These are phyloP conservation scores for Boletus sp. DNA, from an alignment of 768 basidiomycete species.

Conservation along the genomic window DNA sequence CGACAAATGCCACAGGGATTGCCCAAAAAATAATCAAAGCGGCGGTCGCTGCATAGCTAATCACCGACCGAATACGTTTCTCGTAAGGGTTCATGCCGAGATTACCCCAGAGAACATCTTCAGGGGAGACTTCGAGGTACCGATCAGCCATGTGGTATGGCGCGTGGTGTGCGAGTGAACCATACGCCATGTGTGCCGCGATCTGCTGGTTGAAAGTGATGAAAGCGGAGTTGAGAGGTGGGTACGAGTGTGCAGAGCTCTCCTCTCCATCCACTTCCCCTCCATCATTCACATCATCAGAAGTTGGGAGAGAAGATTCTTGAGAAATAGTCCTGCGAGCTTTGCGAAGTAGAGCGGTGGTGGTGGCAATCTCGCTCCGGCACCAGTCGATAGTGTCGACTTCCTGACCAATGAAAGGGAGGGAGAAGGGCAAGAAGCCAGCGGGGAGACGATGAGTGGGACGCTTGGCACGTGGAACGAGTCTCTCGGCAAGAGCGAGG, in stretches of 20 bases:
- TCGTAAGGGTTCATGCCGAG: conserved; percentile 90
- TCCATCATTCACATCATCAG: conserved; percentile 25
- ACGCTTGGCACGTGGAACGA: conserved; percentile 70
- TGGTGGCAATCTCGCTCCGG: conserved; percentile 63
- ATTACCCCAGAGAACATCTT: conserved; percentile 92
- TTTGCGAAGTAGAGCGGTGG: conserved; percentile 51
- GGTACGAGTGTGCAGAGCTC: conserved; percentile 41
- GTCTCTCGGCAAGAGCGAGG: conserved; percentile 41
- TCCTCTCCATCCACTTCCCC: conserved; percentile 11
- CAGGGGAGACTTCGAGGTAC: conserved; percentile 80
- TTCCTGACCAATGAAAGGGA: conserved; percentile 76
- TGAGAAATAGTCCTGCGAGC: conserved; percentile 36
- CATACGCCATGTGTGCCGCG: conserved; percentile 84
- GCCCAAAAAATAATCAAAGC: conserved; percentile 87
- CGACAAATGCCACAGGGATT: conserved; percentile 84
- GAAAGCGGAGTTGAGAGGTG: conserved; percentile 72
- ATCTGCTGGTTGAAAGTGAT: conserved; percentile 92
- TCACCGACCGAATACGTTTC: conserved; percentile 57
- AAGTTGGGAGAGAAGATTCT: conserved; percentile 13
- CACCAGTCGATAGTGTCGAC: conserved; percentile 95
- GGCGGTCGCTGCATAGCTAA: conserved; percentile 74
- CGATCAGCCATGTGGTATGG: conserved; percentile 79
- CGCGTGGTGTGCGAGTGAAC: conserved; percentile 73
- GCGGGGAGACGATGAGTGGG: conserved; percentile 72
- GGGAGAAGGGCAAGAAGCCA: conserved; percentile 52